A percentile compares a stretch with the other conserved stretches of the same genome.
Conservation (phyloP, 768 basidiomycete species). For the Nidularia pulvinata region DNA sequence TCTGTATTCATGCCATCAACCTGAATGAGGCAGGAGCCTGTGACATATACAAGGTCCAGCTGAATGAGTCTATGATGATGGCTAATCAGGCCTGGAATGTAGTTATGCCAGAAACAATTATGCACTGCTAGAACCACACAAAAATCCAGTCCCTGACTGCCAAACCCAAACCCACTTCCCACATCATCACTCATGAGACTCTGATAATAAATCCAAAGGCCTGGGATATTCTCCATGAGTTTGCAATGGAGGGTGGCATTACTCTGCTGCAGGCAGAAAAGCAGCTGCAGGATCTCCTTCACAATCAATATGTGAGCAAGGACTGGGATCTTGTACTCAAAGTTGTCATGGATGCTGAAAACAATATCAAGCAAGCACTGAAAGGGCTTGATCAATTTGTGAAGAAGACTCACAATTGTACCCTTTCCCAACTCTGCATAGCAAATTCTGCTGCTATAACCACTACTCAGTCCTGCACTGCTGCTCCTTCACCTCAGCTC, state of each 20-base stretch:
- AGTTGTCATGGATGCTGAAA: constrained; percentile 8
- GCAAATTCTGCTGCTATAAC: neutral
- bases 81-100: constrained; percentile 23
- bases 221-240: constrained; percentile 1
- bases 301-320: neutral
- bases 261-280: neutral
- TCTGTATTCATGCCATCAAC: constrained; percentile 20
- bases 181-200: neutral
- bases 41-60: constrained; percentile 31
- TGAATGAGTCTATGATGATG: constrained; percentile 30
- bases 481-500: neutral
- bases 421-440: neutral
- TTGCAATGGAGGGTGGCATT: neutral
- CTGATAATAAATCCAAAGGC: neutral
- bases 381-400: neutral
- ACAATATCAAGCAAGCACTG: constrained; percentile 2
- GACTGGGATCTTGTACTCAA: constrained; percentile 6
- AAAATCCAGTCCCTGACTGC: constrained; percentile 3
- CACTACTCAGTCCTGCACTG: neutral
- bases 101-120: constrained; percentile 23
- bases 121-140: constrained; percentile 31
- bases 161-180: neutral
- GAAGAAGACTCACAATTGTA: neutral
- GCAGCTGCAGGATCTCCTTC: constrained; percentile 1
- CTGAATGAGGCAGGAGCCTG: constrained; percentile 21